Evolutionary conservation across 2,329 filamentous ascomycete genomes (phyloP).

Genomic region (Paracorniculantispora psalliotae): DNA sequence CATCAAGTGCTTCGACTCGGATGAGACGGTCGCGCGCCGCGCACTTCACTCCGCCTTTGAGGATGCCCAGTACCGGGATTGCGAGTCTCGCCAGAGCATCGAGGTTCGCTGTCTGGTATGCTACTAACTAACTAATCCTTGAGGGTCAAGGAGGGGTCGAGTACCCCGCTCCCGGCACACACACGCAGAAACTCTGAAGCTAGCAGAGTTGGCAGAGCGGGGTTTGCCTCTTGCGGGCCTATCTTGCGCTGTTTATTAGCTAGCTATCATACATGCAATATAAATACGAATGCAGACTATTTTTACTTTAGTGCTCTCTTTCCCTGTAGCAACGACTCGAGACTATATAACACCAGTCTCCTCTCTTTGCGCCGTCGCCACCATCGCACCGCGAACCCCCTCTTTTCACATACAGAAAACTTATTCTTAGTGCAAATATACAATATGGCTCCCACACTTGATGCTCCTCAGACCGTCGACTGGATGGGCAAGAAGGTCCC

Average conservation of each 20-base stretch:
- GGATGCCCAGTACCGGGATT: constrained; percentile 47
- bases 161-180: background rate
- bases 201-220: constrained; percentile 1
- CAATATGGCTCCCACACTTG: constrained; percentile 32
- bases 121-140: constrained; percentile 39
- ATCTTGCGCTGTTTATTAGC: constrained; percentile 1
- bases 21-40: constrained; percentile 44
- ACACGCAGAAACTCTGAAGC: background rate
- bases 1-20: constrained; percentile 62
- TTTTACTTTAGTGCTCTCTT: background rate
- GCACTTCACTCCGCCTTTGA: constrained; percentile 52
- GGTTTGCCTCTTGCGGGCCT: constrained; percentile 8
- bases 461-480: constrained; percentile 39
- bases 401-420: background rate
- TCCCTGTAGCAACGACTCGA: background rate
- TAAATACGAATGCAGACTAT: background rate
- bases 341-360: constrained; percentile 4
- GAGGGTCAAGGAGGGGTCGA: background rate
- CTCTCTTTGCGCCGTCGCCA: background rate
- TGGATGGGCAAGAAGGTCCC: constrained; percentile 46
- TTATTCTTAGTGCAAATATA: background rate
- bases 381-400: background rate
- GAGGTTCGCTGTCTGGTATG: constrained; percentile 61
- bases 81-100: constrained; percentile 56
- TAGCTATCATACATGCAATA: background rate